Conservation (phyloP, 371 early-diverging fungal genomes). For the Fennellomyces sp. region DNA sequence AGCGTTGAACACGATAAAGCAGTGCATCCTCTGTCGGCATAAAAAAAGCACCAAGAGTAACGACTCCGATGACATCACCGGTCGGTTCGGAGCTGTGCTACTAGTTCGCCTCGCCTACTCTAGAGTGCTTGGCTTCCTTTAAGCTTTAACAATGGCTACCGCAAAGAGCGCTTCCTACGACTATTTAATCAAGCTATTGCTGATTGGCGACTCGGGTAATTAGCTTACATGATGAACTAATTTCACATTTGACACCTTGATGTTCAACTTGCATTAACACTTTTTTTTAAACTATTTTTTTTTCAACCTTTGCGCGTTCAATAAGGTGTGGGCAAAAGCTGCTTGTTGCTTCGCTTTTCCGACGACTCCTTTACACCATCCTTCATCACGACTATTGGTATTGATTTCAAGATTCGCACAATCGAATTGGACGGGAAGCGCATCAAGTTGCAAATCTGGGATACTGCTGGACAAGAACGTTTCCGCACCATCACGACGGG, state of each 20-base stretch:
- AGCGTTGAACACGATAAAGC: no score
- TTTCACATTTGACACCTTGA: no score
- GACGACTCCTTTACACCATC: constrained; percentile 99
- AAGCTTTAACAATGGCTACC: constrained; percentile 62
- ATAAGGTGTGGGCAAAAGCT: constrained; percentile 98
- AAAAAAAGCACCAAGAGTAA: no score
- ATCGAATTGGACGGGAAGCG: constrained; percentile 98
- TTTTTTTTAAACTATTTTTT: no score
- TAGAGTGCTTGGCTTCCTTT: not conserved
- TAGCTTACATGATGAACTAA: constrained; percentile 1
- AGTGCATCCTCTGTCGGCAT: no score
- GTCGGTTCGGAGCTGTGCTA: not conserved
- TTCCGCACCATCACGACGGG: constrained; percentile 99
- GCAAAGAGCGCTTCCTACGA: constrained; percentile 91
- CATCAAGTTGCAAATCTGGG: constrained; percentile 99
- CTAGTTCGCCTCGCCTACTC: not conserved
- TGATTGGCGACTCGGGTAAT: constrained; percentile 99
- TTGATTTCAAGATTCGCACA: constrained; percentile 99
- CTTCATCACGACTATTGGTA: constrained; percentile 98
- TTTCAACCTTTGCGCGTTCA: constrained; percentile 1
- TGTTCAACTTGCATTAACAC: no score
- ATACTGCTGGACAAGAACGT: constrained; percentile 99
- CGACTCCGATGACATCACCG: not conserved
- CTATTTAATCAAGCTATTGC: constrained; percentile 98
- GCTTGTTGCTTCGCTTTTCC: constrained; percentile 93